These are phyloP conservation scores for Candida sp. DNA, from an alignment of 1,139 yeast genomes.

Conservation along the genomic window DNA sequence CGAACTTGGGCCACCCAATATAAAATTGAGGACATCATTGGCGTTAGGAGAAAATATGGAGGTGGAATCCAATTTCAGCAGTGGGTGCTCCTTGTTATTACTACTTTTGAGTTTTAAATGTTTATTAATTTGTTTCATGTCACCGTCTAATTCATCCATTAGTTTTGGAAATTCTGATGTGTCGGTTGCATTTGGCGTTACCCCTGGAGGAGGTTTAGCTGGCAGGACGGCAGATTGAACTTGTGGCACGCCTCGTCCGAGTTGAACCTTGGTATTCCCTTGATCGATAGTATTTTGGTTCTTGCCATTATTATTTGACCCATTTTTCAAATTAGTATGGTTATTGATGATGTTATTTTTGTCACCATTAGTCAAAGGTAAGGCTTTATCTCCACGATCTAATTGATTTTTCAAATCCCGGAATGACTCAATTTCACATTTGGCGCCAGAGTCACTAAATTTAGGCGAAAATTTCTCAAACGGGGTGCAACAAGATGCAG, in stretches of 20 bases:
- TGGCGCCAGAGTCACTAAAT: background rate
- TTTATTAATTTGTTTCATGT: background rate
- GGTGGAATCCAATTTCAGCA: no score
- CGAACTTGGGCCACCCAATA: no score
- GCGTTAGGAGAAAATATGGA: no score
- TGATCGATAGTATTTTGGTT: background rate
- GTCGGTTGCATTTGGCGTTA: background rate
- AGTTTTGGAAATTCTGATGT: conserved; percentile 1
- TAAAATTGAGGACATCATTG: no score
- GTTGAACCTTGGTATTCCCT: background rate
- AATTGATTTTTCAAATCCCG: no score
- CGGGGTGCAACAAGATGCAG: background rate
- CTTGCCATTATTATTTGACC: background rate
- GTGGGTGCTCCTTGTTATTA: no score
- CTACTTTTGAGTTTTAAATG: background rate
- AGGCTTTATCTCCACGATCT: background rate
- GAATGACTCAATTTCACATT: background rate
- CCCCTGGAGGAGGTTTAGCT: background rate
- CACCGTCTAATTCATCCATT: background rate
- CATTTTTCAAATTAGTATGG: background rate
- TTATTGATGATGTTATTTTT: background rate
- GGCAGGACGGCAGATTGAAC: background rate
- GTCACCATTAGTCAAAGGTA: background rate
- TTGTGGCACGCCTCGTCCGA: background rate
- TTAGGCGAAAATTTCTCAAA: background rate